Conservation (phyloP, 176 grass and related monocot genomes). For the Canna indica region DNA sequence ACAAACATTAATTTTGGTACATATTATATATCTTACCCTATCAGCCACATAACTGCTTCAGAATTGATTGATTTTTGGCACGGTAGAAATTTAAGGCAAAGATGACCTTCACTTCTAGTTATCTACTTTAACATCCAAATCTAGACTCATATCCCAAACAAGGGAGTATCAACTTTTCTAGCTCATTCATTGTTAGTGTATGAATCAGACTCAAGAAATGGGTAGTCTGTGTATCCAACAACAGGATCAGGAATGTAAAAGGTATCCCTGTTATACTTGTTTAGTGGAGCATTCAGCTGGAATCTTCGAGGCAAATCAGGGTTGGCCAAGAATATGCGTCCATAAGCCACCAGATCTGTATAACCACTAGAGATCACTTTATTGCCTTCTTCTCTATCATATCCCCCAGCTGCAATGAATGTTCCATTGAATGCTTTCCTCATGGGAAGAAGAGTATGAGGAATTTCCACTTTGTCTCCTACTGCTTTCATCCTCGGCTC, state of each 20-base stretch:
- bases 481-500: slow-evolving; percentile 43
- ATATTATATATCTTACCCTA: no score
- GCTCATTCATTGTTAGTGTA: background rate
- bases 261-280: slow-evolving; percentile 53
- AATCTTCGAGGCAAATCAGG: slow-evolving; percentile 60
- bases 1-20: no score
- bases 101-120: no score
- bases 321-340: slow-evolving; percentile 63
- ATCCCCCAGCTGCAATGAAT: slow-evolving; percentile 46
- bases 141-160: no score
- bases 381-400: slow-evolving; percentile 49
- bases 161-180: no score
- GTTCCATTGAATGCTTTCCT: slow-evolving; percentile 54
- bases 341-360: slow-evolving; percentile 62
- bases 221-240: slow-evolving; percentile 62
- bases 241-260: slow-evolving; percentile 68
- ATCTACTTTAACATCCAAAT: no score
- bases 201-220: slow-evolving; percentile 33
- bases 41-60: no score
- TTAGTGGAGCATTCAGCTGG: slow-evolving; percentile 51
- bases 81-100: no score
- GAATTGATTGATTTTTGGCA: no score
- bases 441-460: slow-evolving; percentile 35
- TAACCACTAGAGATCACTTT: slow-evolving; percentile 35
- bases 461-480: slow-evolving; percentile 32